Conservation (phyloP, 495 filamentous ascomycete species). For the Aspergillus ellipticus region DNA sequence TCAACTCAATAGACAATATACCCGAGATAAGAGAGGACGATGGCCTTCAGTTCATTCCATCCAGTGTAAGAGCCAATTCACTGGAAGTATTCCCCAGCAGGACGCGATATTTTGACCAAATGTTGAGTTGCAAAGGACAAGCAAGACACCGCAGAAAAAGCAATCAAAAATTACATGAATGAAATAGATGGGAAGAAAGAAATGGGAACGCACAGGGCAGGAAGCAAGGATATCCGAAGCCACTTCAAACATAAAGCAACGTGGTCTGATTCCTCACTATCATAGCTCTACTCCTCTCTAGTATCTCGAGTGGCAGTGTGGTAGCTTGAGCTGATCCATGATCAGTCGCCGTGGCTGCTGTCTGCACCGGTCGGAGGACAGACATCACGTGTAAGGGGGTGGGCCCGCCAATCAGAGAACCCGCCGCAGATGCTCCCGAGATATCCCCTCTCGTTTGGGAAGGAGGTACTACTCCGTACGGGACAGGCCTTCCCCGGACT, state of each 20-base stretch:
- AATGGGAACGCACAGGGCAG: not conserved
- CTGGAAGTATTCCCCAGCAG: constrained; percentile 4
- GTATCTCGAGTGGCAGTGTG: no score
- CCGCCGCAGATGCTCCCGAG: not conserved
- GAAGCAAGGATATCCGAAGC: not conserved
- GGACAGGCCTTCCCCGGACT: not conserved
- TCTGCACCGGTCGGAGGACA: constrained; percentile 5
- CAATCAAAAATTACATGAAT: not conserved
- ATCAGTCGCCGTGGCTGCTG: not conserved
- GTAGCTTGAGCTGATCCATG: not conserved
- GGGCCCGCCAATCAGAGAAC: not conserved
- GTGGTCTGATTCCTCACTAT: not conserved
- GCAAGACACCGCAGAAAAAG: not conserved
- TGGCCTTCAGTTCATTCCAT: constrained; percentile 8
- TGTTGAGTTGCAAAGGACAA: not conserved
- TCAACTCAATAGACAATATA: not conserved
- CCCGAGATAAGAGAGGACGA: not conserved
- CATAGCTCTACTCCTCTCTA: not conserved
- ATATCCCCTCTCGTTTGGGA: not conserved
- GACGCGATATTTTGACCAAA: constrained; percentile 6
- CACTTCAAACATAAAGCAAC: not conserved
- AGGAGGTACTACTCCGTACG: no score
- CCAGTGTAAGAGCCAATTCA: constrained; percentile 1
- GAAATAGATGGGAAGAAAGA: not conserved
- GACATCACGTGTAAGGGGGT: constrained; percentile 11